phyloP scores from a whole-genome alignment of 164 flowering plant species.

The Liquidambar formosana region DNA sequence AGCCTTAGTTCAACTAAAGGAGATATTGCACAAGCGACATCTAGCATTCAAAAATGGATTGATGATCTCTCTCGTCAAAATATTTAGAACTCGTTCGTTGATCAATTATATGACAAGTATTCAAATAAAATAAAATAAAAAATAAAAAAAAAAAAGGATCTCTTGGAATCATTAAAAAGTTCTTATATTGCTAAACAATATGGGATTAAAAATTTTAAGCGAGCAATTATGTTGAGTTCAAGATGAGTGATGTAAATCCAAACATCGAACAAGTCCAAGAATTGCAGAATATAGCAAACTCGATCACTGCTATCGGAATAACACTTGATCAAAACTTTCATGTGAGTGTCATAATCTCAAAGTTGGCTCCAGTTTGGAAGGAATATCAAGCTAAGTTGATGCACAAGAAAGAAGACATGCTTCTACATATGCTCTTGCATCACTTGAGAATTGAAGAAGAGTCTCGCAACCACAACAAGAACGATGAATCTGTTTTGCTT shows the following conservation, averaged over 20 bases:
- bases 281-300: constrained; percentile 43
- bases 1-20: too few species aligned
- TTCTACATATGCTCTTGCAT: constrained; percentile 39
- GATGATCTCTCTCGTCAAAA: too few species aligned
- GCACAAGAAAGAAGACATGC: constrained; percentile 33
- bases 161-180: too few species aligned
- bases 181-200: too few species aligned
- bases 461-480: constrained; percentile 15
- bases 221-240: constrained; percentile 48
- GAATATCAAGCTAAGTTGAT: constrained; percentile 29
- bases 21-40: too few species aligned
- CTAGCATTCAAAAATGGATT: too few species aligned
- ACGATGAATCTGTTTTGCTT: constrained; percentile 5
- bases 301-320: constrained; percentile 36
- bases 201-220: too few species aligned
- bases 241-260: constrained; percentile 43
- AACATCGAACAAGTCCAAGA: constrained; percentile 38
- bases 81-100: too few species aligned
- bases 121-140: too few species aligned
- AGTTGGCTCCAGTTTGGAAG: constrained; percentile 57
- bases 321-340: constrained; percentile 44
- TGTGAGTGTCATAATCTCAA: constrained; percentile 44
- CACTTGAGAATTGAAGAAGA: constrained; percentile 38
- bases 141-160: too few species aligned
- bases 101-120: too few species aligned